Percentiles rank a stretch among this genome's conserved stretches.
phyloP scores from a whole-genome alignment of 2,329 filamentous ascomycete species.

The Xylaria sp. region DNA sequence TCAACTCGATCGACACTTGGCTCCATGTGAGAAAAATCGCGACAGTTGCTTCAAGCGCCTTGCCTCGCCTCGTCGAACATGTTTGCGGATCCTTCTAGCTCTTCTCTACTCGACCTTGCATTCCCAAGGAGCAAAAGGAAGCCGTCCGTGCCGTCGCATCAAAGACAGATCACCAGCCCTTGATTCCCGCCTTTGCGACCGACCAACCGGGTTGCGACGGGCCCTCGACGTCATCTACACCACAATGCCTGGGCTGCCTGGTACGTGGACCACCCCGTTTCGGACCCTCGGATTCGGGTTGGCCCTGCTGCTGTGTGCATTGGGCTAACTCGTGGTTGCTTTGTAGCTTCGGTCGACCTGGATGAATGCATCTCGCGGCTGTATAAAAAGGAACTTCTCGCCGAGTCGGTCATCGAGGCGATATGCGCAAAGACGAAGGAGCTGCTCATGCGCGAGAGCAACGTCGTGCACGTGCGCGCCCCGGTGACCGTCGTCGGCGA shows the following conservation, averaged over 20 bases:
- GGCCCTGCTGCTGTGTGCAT: conserved; percentile 18
- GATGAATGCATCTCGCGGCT: conserved; percentile 98
- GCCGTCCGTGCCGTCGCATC: conserved; percentile 34
- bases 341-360: conserved; percentile 88
- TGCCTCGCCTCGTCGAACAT: conserved; percentile 45
- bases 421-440: conserved; percentile 99
- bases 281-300: neutral
- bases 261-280: conserved; percentile 52
- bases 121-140: conserved; percentile 50
- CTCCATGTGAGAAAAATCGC: conserved; percentile 46
- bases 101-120: conserved; percentile 46
- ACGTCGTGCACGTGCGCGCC: conserved; percentile 95
- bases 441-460: conserved; percentile 99
- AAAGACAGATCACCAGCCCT: conserved; percentile 19
- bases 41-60: conserved; percentile 36
- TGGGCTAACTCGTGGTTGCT: conserved; percentile 30
- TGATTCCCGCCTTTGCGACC: conserved; percentile 29
- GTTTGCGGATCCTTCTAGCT: conserved; percentile 48
- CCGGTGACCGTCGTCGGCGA: conserved; percentile 98
- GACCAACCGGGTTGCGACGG: conserved; percentile 22
- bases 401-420: conserved; percentile 97
- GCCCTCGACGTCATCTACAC: conserved; percentile 26
- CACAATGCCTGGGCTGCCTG: conserved; percentile 65
- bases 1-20: conserved; percentile 34
- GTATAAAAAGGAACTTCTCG: conserved; percentile 95